Percentiles rank a stretch among this genome's conserved stretches.
phyloP scores from a whole-genome alignment of 495 filamentous ascomycete species.

The Hypoxylon rickii region DNA sequence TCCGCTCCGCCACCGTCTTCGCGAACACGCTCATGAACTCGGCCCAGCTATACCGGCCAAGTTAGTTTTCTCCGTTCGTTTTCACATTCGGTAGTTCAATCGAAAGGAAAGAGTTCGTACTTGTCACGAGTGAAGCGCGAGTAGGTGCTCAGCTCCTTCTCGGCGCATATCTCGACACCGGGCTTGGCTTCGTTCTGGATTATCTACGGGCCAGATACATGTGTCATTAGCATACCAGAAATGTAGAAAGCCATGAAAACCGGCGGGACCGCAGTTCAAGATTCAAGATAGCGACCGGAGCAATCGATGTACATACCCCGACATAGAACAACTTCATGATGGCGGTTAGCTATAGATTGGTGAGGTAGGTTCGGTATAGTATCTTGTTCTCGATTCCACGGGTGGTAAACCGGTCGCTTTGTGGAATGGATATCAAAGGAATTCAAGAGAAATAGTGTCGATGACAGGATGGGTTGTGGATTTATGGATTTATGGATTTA shows the following conservation, averaged over 20 bases:
- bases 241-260: not conserved
- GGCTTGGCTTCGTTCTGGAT: slow-evolving; percentile 80
- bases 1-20: slow-evolving; percentile 78
- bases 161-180: slow-evolving; percentile 77
- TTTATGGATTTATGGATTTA: not conserved
- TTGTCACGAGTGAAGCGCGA: slow-evolving; percentile 76
- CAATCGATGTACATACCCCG: slow-evolving; percentile 63
- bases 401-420: slow-evolving; percentile 2
- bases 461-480: slow-evolving; percentile 11
- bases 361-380: not conserved
- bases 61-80: slow-evolving; percentile 19
- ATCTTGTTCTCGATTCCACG: slow-evolving; percentile 3
- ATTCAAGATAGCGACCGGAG: slow-evolving; percentile 4
- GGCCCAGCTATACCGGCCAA: slow-evolving; percentile 46
- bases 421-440: no score
- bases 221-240: not conserved
- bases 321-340: slow-evolving; percentile 95
- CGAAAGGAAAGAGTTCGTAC: slow-evolving; percentile 45
- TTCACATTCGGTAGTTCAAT: not conserved
- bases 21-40: slow-evolving; percentile 74
- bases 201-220: slow-evolving; percentile 55
- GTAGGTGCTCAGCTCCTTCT: slow-evolving; percentile 79
- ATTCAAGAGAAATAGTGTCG: slow-evolving; percentile 1
- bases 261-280: slow-evolving; percentile 17
- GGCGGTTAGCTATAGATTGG: slow-evolving; percentile 30